Percentiles rank a stretch among this genome's conserved stretches.
Conservation (phyloP, 148 eudicot species). For the Persicaria tinctoria region DNA sequence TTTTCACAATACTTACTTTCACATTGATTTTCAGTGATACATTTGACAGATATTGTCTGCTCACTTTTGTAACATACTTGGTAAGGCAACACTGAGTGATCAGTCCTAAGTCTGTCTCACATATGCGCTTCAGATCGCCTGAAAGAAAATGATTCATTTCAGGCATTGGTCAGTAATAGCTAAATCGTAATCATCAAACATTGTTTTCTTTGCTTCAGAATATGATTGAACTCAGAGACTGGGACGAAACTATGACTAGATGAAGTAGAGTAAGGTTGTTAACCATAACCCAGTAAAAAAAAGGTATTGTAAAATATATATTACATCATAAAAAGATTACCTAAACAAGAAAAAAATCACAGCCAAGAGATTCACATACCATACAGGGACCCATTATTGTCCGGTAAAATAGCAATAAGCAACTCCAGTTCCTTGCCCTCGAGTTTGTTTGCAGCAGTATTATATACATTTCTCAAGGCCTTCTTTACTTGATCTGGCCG, state of each 20-base stretch:
- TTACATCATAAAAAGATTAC: neutral
- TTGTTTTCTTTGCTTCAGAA: neutral
- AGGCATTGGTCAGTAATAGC: neutral
- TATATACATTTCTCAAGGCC: conserved; percentile 52
- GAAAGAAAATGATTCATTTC: neutral
- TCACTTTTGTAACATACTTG: conserved; percentile 62
- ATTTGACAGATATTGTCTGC: conserved; percentile 70
- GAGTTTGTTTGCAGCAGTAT: conserved; percentile 36
- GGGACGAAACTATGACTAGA: neutral
- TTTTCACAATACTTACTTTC: conserved; percentile 36
- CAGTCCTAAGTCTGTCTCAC: conserved; percentile 84
- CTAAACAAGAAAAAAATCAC: neutral
- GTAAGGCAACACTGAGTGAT: conserved; percentile 82
- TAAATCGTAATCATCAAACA: neutral
- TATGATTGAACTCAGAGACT: neutral
- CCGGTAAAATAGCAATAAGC: conserved; percentile 66
- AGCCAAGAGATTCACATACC: conserved; percentile 23
- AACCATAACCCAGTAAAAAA: too few relatives aligned
- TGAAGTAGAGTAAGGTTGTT: neutral
- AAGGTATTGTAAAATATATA: neutral
- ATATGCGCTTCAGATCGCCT: conserved; percentile 80
- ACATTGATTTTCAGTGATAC: conserved; percentile 82
- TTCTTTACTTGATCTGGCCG: conserved; percentile 75
- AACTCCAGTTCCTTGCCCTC: conserved; percentile 62
- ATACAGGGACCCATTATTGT: conserved; percentile 71